A percentile compares a stretch with the other conserved stretches of the same genome.
Conservation (phyloP, 2,329 filamentous ascomycete genomes). For the Torrubiella hemipterigena region DNA sequence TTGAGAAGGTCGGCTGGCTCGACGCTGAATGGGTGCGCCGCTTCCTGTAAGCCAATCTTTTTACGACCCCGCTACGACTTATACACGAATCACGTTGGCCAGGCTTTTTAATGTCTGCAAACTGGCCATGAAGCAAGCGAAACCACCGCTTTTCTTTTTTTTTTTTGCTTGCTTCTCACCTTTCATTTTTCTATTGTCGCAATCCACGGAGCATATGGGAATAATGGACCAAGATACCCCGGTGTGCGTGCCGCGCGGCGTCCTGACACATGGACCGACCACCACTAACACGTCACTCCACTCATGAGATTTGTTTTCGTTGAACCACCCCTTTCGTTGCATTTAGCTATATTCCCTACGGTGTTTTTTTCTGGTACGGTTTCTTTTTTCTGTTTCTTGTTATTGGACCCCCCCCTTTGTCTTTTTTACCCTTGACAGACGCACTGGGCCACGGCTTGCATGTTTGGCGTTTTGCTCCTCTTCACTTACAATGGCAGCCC, state of each 20-base stretch:
- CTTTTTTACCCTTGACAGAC: slow-evolving; percentile 4
- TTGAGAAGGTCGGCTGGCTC: slow-evolving; percentile 79
- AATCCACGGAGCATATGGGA: slow-evolving; percentile 22
- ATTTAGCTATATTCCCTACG: slow-evolving; percentile 7
- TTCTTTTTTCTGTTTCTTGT: slow-evolving; percentile 1
- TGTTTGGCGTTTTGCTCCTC: slow-evolving; percentile 21
- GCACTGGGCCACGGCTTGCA: slow-evolving; percentile 13
- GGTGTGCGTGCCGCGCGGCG: too few species aligned
- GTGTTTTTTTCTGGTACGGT: slow-evolving; percentile 3
- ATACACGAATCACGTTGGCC: too few species aligned
- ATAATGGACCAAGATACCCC: slow-evolving; percentile 25
- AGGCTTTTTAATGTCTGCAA: background rate
- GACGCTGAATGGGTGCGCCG: slow-evolving; percentile 33
- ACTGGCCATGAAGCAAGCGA: too few species aligned
- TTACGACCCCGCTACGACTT: background rate
- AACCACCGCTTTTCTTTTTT: background rate
- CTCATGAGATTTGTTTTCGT: slow-evolving; percentile 18
- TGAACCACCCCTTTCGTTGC: slow-evolving; percentile 5
- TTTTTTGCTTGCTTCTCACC: background rate
- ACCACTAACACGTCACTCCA: slow-evolving; percentile 24
- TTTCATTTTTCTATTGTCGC: slow-evolving; percentile 16
- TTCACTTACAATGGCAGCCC: too few species aligned
- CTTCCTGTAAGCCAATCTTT: slow-evolving; percentile 15
- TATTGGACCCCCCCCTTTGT: too few species aligned
- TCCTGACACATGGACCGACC: too few species aligned